These are phyloP conservation scores for Durio zibethinus DNA, from an alignment of 345 rosid species.

Conservation along the genomic window DNA sequence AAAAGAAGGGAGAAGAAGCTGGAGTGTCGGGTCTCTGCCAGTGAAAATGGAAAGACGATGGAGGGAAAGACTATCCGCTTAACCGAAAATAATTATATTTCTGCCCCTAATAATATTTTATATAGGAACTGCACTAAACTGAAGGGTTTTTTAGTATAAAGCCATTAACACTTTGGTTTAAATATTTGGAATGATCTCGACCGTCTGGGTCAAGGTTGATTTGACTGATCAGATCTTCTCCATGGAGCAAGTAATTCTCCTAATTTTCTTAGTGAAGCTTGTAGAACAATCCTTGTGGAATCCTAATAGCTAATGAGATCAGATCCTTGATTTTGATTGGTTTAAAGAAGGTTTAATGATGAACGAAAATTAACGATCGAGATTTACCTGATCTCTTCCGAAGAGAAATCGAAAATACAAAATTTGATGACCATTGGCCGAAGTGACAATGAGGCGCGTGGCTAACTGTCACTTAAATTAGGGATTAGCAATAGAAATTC, in stretches of 20 bases:
- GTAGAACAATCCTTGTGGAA: not conserved
- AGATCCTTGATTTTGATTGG: not conserved
- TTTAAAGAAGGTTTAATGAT: not conserved
- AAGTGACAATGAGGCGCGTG: too few species aligned
- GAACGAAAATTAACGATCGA: not conserved
- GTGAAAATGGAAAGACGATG: not conserved
- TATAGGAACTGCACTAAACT: not conserved
- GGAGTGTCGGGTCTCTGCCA: not conserved
- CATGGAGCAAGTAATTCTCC: not conserved
- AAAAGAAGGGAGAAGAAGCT: not conserved
- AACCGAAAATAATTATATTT: too few species aligned
- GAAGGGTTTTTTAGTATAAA: not conserved
- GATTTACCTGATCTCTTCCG: too few species aligned
- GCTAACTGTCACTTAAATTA: too few species aligned
- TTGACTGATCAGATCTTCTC: not conserved
- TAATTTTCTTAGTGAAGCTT: not conserved
- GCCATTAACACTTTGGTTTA: not conserved
- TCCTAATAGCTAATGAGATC: not conserved
- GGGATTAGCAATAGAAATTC: too few species aligned
- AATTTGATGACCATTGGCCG: too few species aligned
- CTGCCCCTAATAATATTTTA: too few species aligned
- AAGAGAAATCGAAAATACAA: too few species aligned
- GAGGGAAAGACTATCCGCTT: not conserved
- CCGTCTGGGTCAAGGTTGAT: not conserved
- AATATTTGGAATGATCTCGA: not conserved